Conservation (phyloP, 148 eudicot genomes). For the Fagopyrum homotropicum region DNA sequence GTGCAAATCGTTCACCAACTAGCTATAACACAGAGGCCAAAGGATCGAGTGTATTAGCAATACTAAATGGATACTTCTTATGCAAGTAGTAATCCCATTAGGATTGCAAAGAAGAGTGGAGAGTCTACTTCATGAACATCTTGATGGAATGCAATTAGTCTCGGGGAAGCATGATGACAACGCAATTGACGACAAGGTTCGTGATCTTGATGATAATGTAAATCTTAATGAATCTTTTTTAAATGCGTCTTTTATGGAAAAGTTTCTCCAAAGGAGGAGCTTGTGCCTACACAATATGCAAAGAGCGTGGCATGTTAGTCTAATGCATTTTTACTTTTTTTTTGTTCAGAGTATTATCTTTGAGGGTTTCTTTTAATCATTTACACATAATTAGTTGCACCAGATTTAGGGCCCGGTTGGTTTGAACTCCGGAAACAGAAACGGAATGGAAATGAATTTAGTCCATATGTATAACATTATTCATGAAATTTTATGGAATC, state of each 20-base stretch:
- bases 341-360: background rate
- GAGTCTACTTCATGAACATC: conserved; percentile 93
- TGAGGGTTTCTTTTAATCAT: background rate
- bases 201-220: conserved; percentile 27
- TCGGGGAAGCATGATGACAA: conserved; percentile 30
- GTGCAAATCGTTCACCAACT: too few relatives aligned
- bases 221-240: conserved; percentile 43
- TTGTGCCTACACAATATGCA: conserved; percentile 89
- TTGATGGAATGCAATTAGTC: conserved; percentile 54
- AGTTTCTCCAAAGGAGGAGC: conserved; percentile 84
- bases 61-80: conserved; percentile 3
- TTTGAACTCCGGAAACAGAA: too few relatives aligned
- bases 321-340: conserved; percentile 6
- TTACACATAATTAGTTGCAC: background rate
- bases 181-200: conserved; percentile 25
- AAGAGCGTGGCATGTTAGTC: conserved; percentile 99
- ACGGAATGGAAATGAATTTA: too few relatives aligned
- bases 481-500: too few relatives aligned
- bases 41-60: background rate
- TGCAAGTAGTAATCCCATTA: conserved; percentile 83
- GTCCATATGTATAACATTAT: too few relatives aligned
- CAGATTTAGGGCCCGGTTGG: too few relatives aligned
- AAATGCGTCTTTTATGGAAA: conserved; percentile 94
- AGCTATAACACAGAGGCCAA: too few relatives aligned
- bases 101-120: conserved; percentile 99